A percentile compares a stretch with the other conserved stretches of the same genome.
phyloP scores from a whole-genome alignment of 305 asterid species.

The Solanum hybrid region DNA sequence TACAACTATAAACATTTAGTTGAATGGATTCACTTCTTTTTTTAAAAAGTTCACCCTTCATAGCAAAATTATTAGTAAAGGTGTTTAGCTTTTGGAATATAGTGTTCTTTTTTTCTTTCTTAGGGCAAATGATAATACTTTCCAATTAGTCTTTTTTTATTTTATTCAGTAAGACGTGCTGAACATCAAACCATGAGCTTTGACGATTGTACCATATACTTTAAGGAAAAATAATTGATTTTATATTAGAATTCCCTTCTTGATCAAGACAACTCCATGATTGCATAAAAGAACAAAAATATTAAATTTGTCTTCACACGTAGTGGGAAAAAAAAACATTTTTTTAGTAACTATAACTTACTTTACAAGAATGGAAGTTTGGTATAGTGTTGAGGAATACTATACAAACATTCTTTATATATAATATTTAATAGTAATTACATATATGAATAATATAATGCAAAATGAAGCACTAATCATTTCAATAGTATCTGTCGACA shows the following conservation, averaged over 20 bases:
- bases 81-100: background rate
- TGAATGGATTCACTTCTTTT: background rate
- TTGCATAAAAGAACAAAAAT: background rate
- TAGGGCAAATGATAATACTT: background rate
- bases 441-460: background rate
- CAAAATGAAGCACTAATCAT: constrained; percentile 1
- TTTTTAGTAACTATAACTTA: background rate
- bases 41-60: background rate
- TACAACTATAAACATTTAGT: background rate
- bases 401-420: background rate
- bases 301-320: constrained; percentile 1
- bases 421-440: background rate
- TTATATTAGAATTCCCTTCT: background rate
- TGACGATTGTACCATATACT: background rate
- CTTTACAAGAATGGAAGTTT: constrained; percentile 5
- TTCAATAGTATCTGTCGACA: constrained; percentile 26
- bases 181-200: background rate
- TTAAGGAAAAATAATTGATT: background rate
- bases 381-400: constrained; percentile 7
- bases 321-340: background rate
- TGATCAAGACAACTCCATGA: background rate
- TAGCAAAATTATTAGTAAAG: background rate
- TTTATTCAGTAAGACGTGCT: background rate
- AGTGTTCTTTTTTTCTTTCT: background rate
- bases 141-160: background rate